Percentiles rank a stretch among this genome's conserved stretches.
phyloP scores from a whole-genome alignment of 495 filamentous ascomycete genomes.

The Amniculicola lignicola region DNA sequence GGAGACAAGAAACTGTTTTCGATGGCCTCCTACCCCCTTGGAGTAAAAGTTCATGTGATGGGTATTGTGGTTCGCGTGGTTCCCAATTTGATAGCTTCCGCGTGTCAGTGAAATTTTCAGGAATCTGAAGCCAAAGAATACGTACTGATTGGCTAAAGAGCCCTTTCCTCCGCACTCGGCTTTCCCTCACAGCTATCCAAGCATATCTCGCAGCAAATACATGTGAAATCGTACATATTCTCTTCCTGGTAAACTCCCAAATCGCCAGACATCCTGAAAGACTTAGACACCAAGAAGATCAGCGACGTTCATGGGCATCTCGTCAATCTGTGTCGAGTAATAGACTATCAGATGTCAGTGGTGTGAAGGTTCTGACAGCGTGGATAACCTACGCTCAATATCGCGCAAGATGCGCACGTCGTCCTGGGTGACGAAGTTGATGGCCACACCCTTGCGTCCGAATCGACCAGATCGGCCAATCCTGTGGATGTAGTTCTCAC shows the following conservation, averaged over 20 bases:
- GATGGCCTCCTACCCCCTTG: no score
- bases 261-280: background rate
- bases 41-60: no score
- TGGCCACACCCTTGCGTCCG: constrained; percentile 98
- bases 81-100: no score
- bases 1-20: no score
- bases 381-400: constrained; percentile 66
- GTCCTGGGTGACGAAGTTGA: constrained; percentile 99
- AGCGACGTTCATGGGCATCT: constrained; percentile 85
- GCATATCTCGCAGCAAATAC: background rate
- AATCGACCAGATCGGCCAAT: constrained; percentile 99
- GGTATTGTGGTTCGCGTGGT: no score
- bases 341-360: background rate
- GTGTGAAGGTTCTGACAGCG: background rate
- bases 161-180: background rate
- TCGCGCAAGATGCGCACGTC: constrained; percentile 99
- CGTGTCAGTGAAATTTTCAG: no score
- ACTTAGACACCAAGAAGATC: constrained; percentile 31
- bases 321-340: constrained; percentile 78
- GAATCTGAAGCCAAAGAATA: no score
- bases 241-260: background rate
- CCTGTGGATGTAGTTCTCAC: constrained; percentile 99
- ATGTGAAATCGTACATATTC: background rate
- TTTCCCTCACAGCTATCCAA: no score
- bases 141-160: background rate